These are phyloP conservation scores for Penicillium verrucosum DNA, from an alignment of 2,329 filamentous ascomycete species.

Conservation along the genomic window DNA sequence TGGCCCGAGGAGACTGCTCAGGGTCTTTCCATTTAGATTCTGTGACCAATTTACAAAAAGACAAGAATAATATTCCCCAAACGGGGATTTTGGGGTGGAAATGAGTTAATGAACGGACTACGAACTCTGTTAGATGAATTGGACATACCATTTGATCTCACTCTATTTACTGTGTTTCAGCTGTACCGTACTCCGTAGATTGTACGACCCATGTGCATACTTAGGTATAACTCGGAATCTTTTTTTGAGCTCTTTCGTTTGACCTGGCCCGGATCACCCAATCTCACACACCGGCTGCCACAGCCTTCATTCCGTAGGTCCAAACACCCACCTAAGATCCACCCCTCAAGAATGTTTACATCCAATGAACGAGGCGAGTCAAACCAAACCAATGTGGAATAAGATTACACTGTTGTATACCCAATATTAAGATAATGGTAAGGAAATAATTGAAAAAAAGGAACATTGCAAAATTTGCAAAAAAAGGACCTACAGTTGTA, in stretches of 20 bases:
- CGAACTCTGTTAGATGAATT: slow-evolving; percentile 17
- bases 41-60: background rate
- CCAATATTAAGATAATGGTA: background rate
- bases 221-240: background rate
- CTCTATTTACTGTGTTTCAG: background rate
- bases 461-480: background rate
- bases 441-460: background rate
- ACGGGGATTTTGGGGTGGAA: slow-evolving; percentile 5
- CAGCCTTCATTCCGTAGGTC: background rate
- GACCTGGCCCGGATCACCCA: background rate
- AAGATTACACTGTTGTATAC: background rate
- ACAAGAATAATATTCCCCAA: slow-evolving; percentile 4
- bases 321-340: slow-evolving; percentile 9
- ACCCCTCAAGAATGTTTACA: background rate
- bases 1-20: slow-evolving; percentile 57
- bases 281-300: slow-evolving; percentile 2
- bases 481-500: background rate
- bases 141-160: slow-evolving; percentile 13
- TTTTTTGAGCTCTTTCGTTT: background rate
- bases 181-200: background rate
- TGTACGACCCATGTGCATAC: background rate
- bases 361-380: slow-evolving; percentile 3
- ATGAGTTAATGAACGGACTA: slow-evolving; percentile 15
- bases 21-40: slow-evolving; percentile 31
- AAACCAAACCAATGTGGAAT: background rate